Conservation (phyloP, 805 yeast genomes). For the Cyberlindnera japonica region DNA sequence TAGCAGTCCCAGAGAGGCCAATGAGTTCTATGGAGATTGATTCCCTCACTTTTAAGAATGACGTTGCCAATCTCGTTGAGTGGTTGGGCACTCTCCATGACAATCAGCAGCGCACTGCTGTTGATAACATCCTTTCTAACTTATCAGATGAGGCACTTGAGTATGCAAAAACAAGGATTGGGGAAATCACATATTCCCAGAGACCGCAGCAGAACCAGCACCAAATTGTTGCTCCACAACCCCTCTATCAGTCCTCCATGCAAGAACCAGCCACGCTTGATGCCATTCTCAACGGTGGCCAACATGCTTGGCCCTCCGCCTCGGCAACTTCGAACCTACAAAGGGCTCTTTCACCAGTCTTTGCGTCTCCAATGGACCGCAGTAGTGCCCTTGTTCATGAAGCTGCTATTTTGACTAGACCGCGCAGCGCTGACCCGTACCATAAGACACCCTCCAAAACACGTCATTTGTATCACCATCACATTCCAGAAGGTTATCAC, state of each 20-base stretch:
- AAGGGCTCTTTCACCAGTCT: slow-evolving; percentile 30
- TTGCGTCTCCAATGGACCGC: slow-evolving; percentile 15
- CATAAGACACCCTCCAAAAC: slow-evolving; percentile 8
- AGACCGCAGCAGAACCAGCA: slow-evolving; percentile 12
- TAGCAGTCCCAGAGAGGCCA: slow-evolving; percentile 27
- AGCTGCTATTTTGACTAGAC: slow-evolving; percentile 30
- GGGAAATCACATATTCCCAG: slow-evolving; percentile 18
- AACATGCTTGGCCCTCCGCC: slow-evolving; percentile 35
- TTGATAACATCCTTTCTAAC: slow-evolving; percentile 49
- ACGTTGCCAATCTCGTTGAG: slow-evolving; percentile 44
- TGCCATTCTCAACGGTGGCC: slow-evolving; percentile 34
- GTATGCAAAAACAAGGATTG: slow-evolving; percentile 46
- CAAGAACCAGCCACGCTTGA: slow-evolving; percentile 38
- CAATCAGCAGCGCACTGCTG: slow-evolving; percentile 49
- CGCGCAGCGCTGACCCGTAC: slow-evolving; percentile 42
- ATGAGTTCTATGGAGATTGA: slow-evolving; percentile 30
- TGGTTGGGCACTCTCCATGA: slow-evolving; percentile 50
- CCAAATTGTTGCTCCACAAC: slow-evolving; percentile 22
- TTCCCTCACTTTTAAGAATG: slow-evolving; percentile 42
- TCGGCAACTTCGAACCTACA: slow-evolving; percentile 24
- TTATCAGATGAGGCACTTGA: slow-evolving; percentile 50
- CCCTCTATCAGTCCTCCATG: slow-evolving; percentile 22
- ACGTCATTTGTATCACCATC: slow-evolving; percentile 12
- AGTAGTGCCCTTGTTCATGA: slow-evolving; percentile 23
- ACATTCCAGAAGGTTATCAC: too few species aligned